These are phyloP conservation scores for Hordeum vulgare DNA, from an alignment of 176 grass and related monocot species.

Conservation along the genomic window MorexV3_pseudomolecules_assembly NC_058519.1:564454165-564454664, in stretches of 20 bases:
- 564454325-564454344: no score
- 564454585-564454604: slow-evolving; percentile 31
- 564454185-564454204: no score
- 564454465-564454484: neutral
- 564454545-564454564: neutral
- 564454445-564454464: neutral
- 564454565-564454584: neutral
- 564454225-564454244: no score
- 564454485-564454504: neutral
- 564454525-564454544: neutral
- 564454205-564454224: no score
- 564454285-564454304: neutral
- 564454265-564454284: neutral
- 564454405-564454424: no score
- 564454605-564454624: slow-evolving; percentile 52
- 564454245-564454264: neutral
- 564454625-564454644: slow-evolving; percentile 49
- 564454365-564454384: no score
- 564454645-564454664: slow-evolving; percentile 15
- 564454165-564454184: no score
- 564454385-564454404: no score
- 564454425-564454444: neutral
- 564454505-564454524: neutral
- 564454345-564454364: no score
- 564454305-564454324: no score